phyloP scores from a whole-genome alignment of 225 moss, liverwort and hornwort species.

The Straminergon stramineum region DNA sequence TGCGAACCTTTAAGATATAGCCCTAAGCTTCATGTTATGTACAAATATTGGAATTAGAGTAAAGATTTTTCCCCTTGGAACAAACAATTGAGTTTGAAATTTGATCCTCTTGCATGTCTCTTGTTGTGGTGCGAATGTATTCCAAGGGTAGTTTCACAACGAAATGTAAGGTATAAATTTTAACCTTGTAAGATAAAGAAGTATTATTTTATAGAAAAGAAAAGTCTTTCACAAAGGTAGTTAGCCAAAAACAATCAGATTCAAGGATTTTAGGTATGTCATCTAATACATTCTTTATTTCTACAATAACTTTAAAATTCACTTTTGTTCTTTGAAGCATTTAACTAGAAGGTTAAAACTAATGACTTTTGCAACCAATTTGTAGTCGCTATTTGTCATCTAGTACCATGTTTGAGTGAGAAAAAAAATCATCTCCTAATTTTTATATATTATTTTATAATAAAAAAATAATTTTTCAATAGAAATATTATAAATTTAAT shows the following conservation, averaged over 20 bases:
- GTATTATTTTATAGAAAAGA: neutral
- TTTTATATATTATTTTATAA: neutral
- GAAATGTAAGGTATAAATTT: neutral
- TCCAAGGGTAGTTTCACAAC: neutral
- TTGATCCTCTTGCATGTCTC: neutral
- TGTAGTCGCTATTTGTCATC: accelerated
- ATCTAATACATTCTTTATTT: neutral
- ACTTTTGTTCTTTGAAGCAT: neutral
- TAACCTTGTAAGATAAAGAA: neutral
- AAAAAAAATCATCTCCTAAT: too few species aligned
- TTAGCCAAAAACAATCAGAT: neutral
- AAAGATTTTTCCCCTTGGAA: neutral
- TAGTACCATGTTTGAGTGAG: neutral
- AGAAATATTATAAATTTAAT: neutral
- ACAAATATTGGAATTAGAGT: too few species aligned
- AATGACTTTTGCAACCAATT: neutral
- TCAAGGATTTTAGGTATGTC: too few species aligned
- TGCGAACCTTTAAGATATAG: neutral
- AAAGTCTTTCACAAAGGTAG: neutral
- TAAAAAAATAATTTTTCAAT: neutral
- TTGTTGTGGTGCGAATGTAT: neutral
- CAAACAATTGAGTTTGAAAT: neutral
- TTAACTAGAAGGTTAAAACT: too few species aligned
- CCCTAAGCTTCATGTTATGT: too few species aligned
- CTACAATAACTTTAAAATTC: too few species aligned